Evolutionary conservation across 169 alveolate genomes (phyloP).

Genomic region (Toxoplasma gondii): DNA sequence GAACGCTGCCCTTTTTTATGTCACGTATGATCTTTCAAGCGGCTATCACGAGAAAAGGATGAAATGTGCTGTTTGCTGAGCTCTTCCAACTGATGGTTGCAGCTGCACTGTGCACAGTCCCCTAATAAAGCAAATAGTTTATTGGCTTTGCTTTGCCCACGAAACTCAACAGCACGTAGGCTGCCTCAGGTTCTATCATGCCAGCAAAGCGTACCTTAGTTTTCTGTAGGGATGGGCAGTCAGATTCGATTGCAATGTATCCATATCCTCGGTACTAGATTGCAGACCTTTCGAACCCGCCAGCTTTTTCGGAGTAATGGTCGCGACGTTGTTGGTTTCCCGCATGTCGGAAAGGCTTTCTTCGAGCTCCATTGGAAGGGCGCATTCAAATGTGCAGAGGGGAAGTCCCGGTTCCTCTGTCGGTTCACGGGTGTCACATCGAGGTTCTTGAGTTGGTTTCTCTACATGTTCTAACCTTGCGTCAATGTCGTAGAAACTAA

Average conservation of each 20-base stretch:
- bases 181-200: too few relatives aligned
- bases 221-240: too few relatives aligned
- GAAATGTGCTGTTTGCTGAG: too few relatives aligned
- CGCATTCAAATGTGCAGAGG: conserved; percentile 8
- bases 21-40: too few relatives aligned
- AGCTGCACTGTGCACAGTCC: too few relatives aligned
- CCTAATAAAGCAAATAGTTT: too few relatives aligned
- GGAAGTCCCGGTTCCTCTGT: neutral
- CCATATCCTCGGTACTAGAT: neutral
- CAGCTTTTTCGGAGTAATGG: neutral
- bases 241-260: neutral
- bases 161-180: too few relatives aligned
- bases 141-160: too few relatives aligned
- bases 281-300: neutral
- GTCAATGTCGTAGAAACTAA: neutral
- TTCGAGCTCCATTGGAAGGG: conserved; percentile 13
- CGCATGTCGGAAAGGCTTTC: neutral
- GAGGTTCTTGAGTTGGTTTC: neutral
- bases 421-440: neutral
- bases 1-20: too few relatives aligned
- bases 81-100: too few relatives aligned
- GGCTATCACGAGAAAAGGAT: too few relatives aligned
- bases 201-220: neutral
- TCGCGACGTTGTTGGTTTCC: neutral
- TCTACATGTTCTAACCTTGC: neutral